phyloP scores from a whole-genome alignment of 1,139 yeast species.

The Saccharomyces uvarum region DNA sequence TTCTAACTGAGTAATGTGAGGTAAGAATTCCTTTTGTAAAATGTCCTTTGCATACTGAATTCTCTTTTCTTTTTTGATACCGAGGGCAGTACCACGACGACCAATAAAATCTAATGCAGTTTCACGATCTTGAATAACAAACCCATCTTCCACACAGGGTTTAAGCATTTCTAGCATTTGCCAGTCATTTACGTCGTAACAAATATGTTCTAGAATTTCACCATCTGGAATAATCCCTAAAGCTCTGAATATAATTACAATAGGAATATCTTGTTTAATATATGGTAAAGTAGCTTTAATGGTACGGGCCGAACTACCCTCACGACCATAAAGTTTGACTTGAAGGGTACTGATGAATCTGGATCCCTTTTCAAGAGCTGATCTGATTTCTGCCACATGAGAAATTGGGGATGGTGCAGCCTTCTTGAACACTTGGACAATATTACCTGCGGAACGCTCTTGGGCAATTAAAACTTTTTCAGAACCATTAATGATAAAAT shows the following conservation, averaged over 20 bases:
- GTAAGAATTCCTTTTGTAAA: constrained; percentile 88
- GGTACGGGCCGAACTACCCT: constrained; percentile 68
- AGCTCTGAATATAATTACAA: constrained; percentile 94
- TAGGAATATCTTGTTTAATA: constrained; percentile 92
- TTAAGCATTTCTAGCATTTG: constrained; percentile 98
- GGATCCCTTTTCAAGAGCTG: constrained; percentile 95
- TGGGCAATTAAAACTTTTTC: constrained; percentile 97
- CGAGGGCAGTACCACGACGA: constrained; percentile 90
- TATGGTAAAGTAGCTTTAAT: constrained; percentile 94
- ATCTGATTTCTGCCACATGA: constrained; percentile 92
- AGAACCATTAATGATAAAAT: constrained; percentile 94
- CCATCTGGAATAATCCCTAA: constrained; percentile 98
- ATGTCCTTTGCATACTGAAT: constrained; percentile 95
- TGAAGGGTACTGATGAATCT: constrained; percentile 90
- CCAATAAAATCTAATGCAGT: constrained; percentile 97
- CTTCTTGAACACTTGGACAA: constrained; percentile 95
- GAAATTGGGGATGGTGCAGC: constrained; percentile 96
- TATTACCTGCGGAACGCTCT: constrained; percentile 96
- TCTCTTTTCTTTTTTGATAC: constrained; percentile 96
- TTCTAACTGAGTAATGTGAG: constrained; percentile 94
- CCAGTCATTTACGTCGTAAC: constrained; percentile 97
- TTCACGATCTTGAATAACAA: constrained; percentile 95
- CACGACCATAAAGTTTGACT: constrained; percentile 83
- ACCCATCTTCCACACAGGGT: constrained; percentile 98
- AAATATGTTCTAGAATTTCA: constrained; percentile 93